These are phyloP conservation scores for Umbellularia californica DNA, from an alignment of 164 flowering plant species.

Conservation along the genomic window DNA sequence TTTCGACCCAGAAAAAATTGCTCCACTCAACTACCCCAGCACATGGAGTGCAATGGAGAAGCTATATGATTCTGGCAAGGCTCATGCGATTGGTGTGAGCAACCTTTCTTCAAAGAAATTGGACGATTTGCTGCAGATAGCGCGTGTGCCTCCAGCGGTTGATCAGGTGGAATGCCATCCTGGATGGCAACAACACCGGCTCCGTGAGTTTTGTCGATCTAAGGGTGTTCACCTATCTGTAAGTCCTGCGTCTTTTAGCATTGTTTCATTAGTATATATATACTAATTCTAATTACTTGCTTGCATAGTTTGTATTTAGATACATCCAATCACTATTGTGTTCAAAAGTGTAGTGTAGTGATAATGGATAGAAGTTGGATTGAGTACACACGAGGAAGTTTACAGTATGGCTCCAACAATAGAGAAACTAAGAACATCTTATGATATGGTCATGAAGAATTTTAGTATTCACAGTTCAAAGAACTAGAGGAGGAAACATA, in stretches of 20 bases:
- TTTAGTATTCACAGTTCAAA: no score
- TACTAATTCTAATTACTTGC: no score
- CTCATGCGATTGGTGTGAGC: conserved; percentile 86
- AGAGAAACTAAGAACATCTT: no score
- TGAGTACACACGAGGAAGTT: no score
- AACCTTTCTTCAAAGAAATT: conserved; percentile 78
- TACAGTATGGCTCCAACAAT: no score
- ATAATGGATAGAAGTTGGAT: no score
- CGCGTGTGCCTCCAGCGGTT: conserved; percentile 80
- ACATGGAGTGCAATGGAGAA: conserved; percentile 89
- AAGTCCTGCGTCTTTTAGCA: conserved; percentile 19
- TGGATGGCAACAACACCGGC: conserved; percentile 56
- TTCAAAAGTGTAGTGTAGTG: no score
- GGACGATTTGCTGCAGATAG: conserved; percentile 49
- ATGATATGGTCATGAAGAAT: no score
- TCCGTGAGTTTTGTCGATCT: conserved; percentile 54
- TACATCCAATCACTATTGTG: no score
- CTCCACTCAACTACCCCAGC: conserved; percentile 43
- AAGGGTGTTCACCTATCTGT: conserved; percentile 75
- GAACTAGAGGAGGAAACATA: no score
- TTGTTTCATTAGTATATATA: background rate
- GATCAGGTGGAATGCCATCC: conserved; percentile 87
- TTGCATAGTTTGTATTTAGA: no score
- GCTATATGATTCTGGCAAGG: conserved; percentile 68
- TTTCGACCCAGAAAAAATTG: conserved; percentile 40